Percentiles rank a stretch among this genome's conserved stretches.
Evolutionary conservation across 2,329 filamentous ascomycete species (phyloP).

Genomic region (Basipetospora chlamydospora): DNA sequence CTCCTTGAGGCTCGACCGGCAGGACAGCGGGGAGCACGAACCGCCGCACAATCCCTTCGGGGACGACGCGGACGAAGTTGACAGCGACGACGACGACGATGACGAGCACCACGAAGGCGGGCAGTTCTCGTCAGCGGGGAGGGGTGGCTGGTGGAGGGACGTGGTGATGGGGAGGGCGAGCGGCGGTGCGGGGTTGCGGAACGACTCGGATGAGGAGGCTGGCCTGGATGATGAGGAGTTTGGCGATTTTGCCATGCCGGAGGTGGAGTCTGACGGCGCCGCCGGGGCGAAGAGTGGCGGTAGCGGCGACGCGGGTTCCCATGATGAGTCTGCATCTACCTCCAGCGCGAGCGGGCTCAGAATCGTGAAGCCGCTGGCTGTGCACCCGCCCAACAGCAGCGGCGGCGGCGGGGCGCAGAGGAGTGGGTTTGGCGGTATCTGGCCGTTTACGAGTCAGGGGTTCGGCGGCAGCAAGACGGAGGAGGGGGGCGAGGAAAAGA

Average conservation of each 20-base stretch:
- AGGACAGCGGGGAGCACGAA: slow-evolving; percentile 9
- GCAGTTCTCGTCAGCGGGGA: slow-evolving; percentile 10
- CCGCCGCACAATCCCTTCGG: slow-evolving; percentile 35
- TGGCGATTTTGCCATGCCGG: slow-evolving; percentile 54
- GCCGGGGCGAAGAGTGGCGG: slow-evolving; percentile 9
- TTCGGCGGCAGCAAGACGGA: slow-evolving; percentile 18
- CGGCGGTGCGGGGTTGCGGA: slow-evolving; percentile 26
- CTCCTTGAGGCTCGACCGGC: too few relatives aligned
- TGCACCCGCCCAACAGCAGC: slow-evolving; percentile 38
- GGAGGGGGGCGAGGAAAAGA: slow-evolving; percentile 17
- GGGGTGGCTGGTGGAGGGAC: slow-evolving; percentile 35
- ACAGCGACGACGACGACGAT: slow-evolving; percentile 38
- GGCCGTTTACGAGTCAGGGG: slow-evolving; percentile 38
- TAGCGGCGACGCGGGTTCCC: slow-evolving; percentile 22
- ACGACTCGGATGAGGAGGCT: slow-evolving; percentile 34
- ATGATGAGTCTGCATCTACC: too few relatives aligned
- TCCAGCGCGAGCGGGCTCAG: background rate
- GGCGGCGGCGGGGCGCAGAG: slow-evolving; percentile 22
- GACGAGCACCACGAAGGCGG: slow-evolving; percentile 27
- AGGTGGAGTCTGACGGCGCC: slow-evolving; percentile 23
- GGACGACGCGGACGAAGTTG: slow-evolving; percentile 39
- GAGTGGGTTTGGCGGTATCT: slow-evolving; percentile 34
- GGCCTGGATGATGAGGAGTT: slow-evolving; percentile 50
- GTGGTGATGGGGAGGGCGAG: slow-evolving; percentile 17
- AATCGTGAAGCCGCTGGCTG: slow-evolving; percentile 38